Evolutionary conservation across 495 filamentous ascomycete genomes (phyloP), one percentile per base, ranked within the genome.

Genomic region (Terfezia boudieri): DNA sequence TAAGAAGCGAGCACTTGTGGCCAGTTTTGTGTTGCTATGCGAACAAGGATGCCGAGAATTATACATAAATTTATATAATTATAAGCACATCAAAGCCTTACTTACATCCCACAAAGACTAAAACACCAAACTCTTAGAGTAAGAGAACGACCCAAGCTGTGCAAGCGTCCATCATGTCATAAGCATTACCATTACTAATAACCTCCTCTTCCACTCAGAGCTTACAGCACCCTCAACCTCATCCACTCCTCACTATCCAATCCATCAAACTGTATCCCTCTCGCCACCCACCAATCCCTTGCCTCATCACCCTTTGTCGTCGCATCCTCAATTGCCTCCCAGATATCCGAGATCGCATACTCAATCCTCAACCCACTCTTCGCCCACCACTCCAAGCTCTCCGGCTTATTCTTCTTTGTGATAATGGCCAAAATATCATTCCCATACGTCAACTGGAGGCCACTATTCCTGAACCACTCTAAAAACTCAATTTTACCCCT

Each of bases 281-380:
- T 92, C 58, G 73, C 71, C n/a, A 82, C 79, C 88, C 88, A 95
- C 88, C 88, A 95, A 55, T 71, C 70, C 53, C 82, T 74, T 11
- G 92, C 85, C 49, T 75, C 76, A 48, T 74, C 73, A 58, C 81
- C 80, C 54, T 75, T 73, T 5, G 83, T 79, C 52, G 82, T 72
- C 20, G 80, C 80, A 62, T 94, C 87, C 65, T 95, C 88, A 55
- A 95, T 70, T 9, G 88, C 87, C 68, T 93, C 88, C 65, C 94
- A 87, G 58, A 95, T 86, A 70, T 94, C 86, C 59, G 86, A 93
- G 9, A 87, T 92, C 69, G 88, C 89, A 64, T 93, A 95, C 67
- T 94, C 86, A 11, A 94, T 86, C 51, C 68, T 64, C 37, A 72
- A 68, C 7, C 68, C 64, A 49, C 68, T 67, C 6, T 62, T 55